A percentile compares a stretch with the other conserved stretches of the same genome.
Evolutionary conservation across 768 basidiomycete species (phyloP).

Genomic region (Hemileccinum impolitum): DNA sequence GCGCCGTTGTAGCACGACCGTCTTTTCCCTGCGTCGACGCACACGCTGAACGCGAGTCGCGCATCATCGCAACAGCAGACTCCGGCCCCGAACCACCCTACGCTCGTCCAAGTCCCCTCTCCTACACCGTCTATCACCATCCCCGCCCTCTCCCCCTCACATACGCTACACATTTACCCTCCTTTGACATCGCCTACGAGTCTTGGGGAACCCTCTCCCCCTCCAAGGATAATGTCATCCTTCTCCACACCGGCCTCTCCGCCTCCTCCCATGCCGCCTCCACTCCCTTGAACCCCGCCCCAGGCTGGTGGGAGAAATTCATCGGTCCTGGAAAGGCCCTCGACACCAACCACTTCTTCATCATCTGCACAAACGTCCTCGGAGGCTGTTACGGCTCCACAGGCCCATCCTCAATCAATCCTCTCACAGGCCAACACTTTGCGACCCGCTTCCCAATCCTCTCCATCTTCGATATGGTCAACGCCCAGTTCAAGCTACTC

Average conservation of each 20-base stretch:
- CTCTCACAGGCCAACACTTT: conserved; percentile 64
- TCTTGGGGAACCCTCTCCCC: conserved; percentile 92
- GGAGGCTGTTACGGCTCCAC: conserved; percentile 98
- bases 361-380: conserved; percentile 95
- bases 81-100: conserved; percentile 82
- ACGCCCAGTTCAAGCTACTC: conserved; percentile 83
- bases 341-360: conserved; percentile 88
- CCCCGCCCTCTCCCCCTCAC: conserved; percentile 59
- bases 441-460: conserved; percentile 90
- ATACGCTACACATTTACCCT: conserved; percentile 56
- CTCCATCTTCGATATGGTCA: conserved; percentile 96
- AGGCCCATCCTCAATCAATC: conserved; percentile 84
- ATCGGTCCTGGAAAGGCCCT: conserved; percentile 93
- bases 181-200: conserved; percentile 92
- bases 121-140: conserved; percentile 71
- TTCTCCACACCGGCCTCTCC: conserved; percentile 93
- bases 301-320: conserved; percentile 99
- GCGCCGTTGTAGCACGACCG: conserved; percentile 9
- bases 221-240: conserved; percentile 78
- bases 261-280: conserved; percentile 94
- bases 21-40: conserved; percentile 81
- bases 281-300: conserved; percentile 67
- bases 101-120: conserved; percentile 69
- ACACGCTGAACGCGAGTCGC: conserved; percentile 67
- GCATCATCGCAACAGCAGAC: conserved; percentile 37